Percentiles rank a stretch among this genome's conserved stretches.
These are phyloP conservation scores for Xylaria sp. DNA, from an alignment of 2,329 filamentous ascomycete species.

Conservation along the genomic window DNA sequence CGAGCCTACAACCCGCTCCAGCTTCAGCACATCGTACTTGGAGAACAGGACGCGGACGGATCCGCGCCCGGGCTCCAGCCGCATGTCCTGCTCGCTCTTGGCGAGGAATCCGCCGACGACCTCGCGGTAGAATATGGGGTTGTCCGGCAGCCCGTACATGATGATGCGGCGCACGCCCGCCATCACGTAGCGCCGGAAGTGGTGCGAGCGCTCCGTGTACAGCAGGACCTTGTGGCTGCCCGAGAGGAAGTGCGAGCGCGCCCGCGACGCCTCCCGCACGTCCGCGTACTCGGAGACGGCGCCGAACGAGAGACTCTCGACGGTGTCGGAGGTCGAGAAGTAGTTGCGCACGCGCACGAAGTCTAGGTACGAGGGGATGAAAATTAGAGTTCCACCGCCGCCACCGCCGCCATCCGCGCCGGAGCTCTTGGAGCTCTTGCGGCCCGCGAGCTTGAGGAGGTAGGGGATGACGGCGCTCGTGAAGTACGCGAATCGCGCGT, in stretches of 20 bases:
- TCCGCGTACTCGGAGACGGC: slow-evolving; percentile 90
- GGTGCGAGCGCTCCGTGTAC: slow-evolving; percentile 96
- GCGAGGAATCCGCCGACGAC: slow-evolving; percentile 75
- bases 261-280: slow-evolving; percentile 80
- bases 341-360: slow-evolving; percentile 94
- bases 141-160: slow-evolving; percentile 91
- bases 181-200: slow-evolving; percentile 89
- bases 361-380: slow-evolving; percentile 93
- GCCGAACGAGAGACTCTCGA: slow-evolving; percentile 73
- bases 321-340: slow-evolving; percentile 77
- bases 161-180: slow-evolving; percentile 85
- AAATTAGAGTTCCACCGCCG: slow-evolving; percentile 78
- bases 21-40: slow-evolving; percentile 86
- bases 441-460: slow-evolving; percentile 70
- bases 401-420: slow-evolving; percentile 2
- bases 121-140: slow-evolving; percentile 83
- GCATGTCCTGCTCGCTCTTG: slow-evolving; percentile 67
- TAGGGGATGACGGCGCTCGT: slow-evolving; percentile 81
- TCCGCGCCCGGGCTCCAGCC: slow-evolving; percentile 68
- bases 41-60: slow-evolving; percentile 77
- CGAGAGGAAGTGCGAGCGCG: slow-evolving; percentile 85
- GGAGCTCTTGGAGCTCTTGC: slow-evolving; percentile 9
- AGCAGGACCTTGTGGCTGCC: slow-evolving; percentile 85
- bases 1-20: slow-evolving; percentile 88
- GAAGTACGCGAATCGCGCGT: slow-evolving; percentile 92